phyloP scores from a whole-genome alignment of 768 basidiomycete species.

The Termitomyces eurrhizus region DNA sequence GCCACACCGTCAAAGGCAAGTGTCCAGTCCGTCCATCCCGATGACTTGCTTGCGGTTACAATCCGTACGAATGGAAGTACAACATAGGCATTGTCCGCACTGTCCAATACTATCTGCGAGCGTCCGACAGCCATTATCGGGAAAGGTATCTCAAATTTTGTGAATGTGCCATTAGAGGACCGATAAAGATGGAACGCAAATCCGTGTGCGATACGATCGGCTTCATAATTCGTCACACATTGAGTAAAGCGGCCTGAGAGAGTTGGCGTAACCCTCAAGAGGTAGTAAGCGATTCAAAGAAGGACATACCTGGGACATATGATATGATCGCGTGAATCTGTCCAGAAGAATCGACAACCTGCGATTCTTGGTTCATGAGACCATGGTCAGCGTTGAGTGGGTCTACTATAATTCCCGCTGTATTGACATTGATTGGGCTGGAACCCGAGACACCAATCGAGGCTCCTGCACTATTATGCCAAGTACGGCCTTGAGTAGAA shows the following conservation, averaged over 20 bases:
- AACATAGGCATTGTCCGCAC: conserved; percentile 39
- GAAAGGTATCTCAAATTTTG: conserved; percentile 45
- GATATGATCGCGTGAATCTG: conserved; percentile 46
- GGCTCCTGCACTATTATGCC: conserved; percentile 39
- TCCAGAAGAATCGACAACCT: conserved; percentile 41
- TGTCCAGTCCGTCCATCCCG: conserved; percentile 45
- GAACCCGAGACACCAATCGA: conserved; percentile 37
- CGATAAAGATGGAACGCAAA: conserved; percentile 42
- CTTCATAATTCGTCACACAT: conserved; percentile 40
- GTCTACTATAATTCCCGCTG: conserved; percentile 40
- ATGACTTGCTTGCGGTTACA: conserved; percentile 40
- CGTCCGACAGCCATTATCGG: conserved; percentile 39
- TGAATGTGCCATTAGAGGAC: conserved; percentile 35
- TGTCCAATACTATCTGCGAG: conserved; percentile 42
- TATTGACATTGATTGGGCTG: conserved; percentile 39
- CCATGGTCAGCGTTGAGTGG: conserved; percentile 43
- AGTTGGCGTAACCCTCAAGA: background rate
- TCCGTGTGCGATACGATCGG: conserved; percentile 31
- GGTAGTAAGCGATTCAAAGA: background rate
- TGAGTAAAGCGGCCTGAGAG: conserved; percentile 39
- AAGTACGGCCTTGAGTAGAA: conserved; percentile 33
- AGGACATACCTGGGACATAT: conserved; percentile 38
- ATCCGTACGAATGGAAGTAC: conserved; percentile 39
- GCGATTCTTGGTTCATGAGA: conserved; percentile 51
- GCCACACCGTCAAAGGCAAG: conserved; percentile 38